A percentile compares a stretch with the other conserved stretches of the same genome.
These are phyloP conservation scores for Plantago major DNA, from an alignment of 257 asterid genomes.

Conservation along the genomic window DNA sequence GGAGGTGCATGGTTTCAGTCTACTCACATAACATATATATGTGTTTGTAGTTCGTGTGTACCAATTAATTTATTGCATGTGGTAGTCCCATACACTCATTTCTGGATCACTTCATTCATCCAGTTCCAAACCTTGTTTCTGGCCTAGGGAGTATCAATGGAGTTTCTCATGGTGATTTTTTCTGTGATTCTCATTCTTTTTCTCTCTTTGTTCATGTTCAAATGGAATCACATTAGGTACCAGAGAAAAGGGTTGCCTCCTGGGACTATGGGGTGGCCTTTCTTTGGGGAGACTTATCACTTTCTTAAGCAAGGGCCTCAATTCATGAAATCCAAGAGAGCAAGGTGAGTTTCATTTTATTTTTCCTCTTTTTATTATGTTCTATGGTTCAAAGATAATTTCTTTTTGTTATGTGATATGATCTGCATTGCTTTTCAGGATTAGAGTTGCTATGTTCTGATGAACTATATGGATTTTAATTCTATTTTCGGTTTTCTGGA, in stretches of 20 bases:
- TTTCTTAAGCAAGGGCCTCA: conserved; percentile 61
- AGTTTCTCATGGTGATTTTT: conserved; percentile 26
- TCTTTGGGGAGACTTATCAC: conserved; percentile 62
- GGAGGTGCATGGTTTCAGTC: conserved; percentile 29
- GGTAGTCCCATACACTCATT: conserved; percentile 4
- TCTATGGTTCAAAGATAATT: too few relatives aligned
- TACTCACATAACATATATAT: too few relatives aligned
- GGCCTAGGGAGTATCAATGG: conserved; percentile 43
- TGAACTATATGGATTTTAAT: too few relatives aligned
- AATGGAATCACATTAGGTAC: conserved; percentile 49
- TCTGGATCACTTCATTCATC: background rate
- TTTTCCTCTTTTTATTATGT: background rate
- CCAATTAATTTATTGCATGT: conserved; percentile 21
- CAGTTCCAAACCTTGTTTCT: background rate
- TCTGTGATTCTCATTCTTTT: conserved; percentile 19
- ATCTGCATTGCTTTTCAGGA: background rate
- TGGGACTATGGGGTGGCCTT: conserved; percentile 85
- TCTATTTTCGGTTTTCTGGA: too few relatives aligned
- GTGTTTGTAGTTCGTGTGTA: too few relatives aligned
- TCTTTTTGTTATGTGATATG: background rate
- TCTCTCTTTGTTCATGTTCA: conserved; percentile 33
- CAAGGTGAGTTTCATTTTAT: conserved; percentile 33
- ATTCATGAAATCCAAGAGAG: conserved; percentile 53
- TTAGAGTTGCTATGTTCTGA: too few relatives aligned
- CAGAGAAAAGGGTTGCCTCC: conserved; percentile 57